A percentile compares a stretch with the other conserved stretches of the same genome.
phyloP scores from a whole-genome alignment of 2,329 filamentous ascomycete species.

The Fonsecaea monophora region DNA sequence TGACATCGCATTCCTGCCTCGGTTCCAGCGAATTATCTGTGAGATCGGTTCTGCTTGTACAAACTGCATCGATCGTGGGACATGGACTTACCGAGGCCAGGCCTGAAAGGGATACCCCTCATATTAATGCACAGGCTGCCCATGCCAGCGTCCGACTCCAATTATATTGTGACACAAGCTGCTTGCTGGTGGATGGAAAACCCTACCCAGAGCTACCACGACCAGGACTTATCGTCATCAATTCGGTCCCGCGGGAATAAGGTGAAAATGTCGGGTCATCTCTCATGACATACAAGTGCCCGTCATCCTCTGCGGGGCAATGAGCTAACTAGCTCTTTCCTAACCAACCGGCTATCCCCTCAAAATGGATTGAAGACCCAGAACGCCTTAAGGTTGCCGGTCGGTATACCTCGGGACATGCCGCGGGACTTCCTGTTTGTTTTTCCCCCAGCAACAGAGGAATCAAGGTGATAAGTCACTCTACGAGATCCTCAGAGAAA shows the following conservation, averaged over 20 bases:
- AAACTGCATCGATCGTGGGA: not conserved
- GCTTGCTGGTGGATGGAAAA: not conserved
- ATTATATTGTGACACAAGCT: not conserved
- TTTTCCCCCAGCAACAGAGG: not conserved
- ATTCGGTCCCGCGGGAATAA: not conserved
- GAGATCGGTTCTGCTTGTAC: not conserved
- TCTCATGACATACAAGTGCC: not conserved
- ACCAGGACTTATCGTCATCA: not conserved
- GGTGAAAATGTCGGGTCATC: not conserved
- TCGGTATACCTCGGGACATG: not conserved
- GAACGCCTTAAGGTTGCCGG: not conserved
- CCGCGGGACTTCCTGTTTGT: not conserved
- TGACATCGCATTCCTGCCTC: not conserved
- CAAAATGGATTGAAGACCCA: not conserved
- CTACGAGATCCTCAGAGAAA: constrained; percentile 1
- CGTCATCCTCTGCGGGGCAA: constrained; percentile 3
- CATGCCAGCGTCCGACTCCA: not conserved
- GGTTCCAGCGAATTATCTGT: not conserved
- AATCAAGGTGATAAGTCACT: too few relatives aligned
- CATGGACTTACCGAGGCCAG: not conserved
- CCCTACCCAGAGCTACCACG: not conserved
- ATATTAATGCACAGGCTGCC: not conserved
- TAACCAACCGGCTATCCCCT: not conserved
- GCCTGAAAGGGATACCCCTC: not conserved
- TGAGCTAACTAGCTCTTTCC: not conserved